Evolutionary conservation across 2,329 filamentous ascomycete genomes (phyloP), one percentile per base, ranked within the genome.

Genomic region (Madurella fahalii): DNA sequence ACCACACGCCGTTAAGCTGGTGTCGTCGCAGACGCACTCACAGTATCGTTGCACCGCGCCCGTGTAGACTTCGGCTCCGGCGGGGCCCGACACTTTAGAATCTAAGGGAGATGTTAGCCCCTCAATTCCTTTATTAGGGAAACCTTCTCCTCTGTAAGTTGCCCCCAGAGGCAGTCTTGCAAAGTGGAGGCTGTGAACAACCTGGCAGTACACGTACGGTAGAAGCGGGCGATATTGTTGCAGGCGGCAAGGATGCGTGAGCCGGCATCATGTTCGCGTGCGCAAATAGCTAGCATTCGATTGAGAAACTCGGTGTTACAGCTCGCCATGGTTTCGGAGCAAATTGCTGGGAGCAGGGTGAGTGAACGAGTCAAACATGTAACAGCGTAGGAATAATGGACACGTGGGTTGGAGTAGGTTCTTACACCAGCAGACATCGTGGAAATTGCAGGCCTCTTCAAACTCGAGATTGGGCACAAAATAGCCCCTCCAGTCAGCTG

Each of bases 381-480:
- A 25, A 25, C 25, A 7, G 25, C 25, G 7, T 25, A 25, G 15
- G 13, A 16, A 16, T 4, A 16, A 4, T 40, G 40, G 13, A 15
- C 7, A 15, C 8, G 40, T 40, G 40, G 40, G 40, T 16, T 4
- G 40, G n/a, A n/a, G 40, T 16, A 15, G 17, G n/a, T n/a, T n/a
- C 40, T 16, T 40, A 40, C 43, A 45, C 51, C 45, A 58, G 45
- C 55, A 58, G 12, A 42, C 30, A 39, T 54, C 48, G 20, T 52
- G 48, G 40, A 34, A 32, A 25, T 50, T 43, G 40, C 55, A 52
- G 11, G 25, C 42, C n/a, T 52, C 40, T 8, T 49, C 48, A 41
- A 58, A 58, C 13, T 47, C 41, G 2, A 58, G 49, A 13, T 52
- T 52, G 13, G 52, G 52, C 13, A 50, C 31, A 18, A 54, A 54